Percentiles rank a stretch among this genome's conserved stretches.
Evolutionary conservation across 2,329 filamentous ascomycete genomes (phyloP).

Genomic region (Cytospora schulzeri): DNA sequence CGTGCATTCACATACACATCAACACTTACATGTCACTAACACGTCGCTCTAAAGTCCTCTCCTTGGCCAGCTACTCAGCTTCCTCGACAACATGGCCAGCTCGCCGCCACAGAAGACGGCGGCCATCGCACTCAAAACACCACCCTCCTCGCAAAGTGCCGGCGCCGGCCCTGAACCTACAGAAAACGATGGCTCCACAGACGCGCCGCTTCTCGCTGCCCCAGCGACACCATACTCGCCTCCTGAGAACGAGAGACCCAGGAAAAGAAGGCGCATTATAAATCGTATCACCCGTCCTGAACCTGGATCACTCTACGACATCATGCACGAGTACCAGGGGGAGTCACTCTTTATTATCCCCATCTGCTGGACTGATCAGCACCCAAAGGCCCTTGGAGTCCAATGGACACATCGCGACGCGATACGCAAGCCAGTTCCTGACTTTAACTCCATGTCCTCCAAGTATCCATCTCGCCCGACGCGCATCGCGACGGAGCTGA

Average conservation of each 20-base stretch:
- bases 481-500: slow-evolving; percentile 45
- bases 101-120: slow-evolving; percentile 6
- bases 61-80: slow-evolving; percentile 23
- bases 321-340: slow-evolving; percentile 52
- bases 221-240: slow-evolving; percentile 14
- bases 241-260: slow-evolving; percentile 10
- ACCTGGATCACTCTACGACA: slow-evolving; percentile 53
- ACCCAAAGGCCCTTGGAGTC: slow-evolving; percentile 50
- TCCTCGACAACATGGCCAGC: slow-evolving; percentile 20
- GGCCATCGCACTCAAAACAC: slow-evolving; percentile 3
- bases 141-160: slow-evolving; percentile 12
- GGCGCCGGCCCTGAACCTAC: neutral
- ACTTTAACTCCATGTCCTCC: slow-evolving; percentile 21
- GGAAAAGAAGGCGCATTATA: slow-evolving; percentile 31
- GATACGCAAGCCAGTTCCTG: slow-evolving; percentile 46
- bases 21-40: slow-evolving; percentile 15
- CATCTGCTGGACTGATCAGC: slow-evolving; percentile 58
- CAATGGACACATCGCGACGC: slow-evolving; percentile 47
- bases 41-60: slow-evolving; percentile 21
- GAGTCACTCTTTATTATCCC: slow-evolving; percentile 53
- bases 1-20: neutral
- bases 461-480: slow-evolving; percentile 38
- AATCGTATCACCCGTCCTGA: slow-evolving; percentile 45
- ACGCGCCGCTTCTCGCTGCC: neutral
- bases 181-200: neutral